phyloP scores from a whole-genome alignment of 2,329 filamentous ascomycete genomes.

The Bertia moriformis region DNA sequence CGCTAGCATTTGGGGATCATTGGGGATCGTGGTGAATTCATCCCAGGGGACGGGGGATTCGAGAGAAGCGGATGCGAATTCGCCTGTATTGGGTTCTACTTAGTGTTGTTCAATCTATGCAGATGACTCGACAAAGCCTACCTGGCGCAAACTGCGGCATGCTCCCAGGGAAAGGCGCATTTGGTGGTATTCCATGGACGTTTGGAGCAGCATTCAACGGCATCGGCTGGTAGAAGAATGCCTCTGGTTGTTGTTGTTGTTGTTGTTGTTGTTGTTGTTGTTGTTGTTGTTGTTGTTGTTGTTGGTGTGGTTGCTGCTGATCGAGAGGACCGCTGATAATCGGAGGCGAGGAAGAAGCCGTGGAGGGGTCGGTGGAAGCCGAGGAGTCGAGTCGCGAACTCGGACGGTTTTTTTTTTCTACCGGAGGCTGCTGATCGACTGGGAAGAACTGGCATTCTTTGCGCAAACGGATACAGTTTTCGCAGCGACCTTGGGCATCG shows the following conservation, averaged over 20 bases:
- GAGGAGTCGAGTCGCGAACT: background rate
- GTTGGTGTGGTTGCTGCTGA: no score
- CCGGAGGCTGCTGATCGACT: background rate
- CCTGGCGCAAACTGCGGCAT: background rate
- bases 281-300: no score
- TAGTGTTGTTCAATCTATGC: background rate
- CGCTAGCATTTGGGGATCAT: background rate
- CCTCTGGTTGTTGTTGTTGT: no score
- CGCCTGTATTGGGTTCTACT: background rate
- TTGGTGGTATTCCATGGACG: background rate
- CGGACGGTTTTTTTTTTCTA: background rate
- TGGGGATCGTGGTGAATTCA: background rate
- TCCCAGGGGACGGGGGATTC: background rate
- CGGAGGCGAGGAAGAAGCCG: background rate
- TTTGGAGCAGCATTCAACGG: background rate
- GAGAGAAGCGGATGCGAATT: background rate
- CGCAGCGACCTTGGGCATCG: background rate
- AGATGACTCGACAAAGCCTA: background rate
- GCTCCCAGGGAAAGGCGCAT: background rate
- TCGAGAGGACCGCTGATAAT: background rate
- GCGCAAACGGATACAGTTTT: slow-evolving; percentile 1
- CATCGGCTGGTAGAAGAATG: background rate
- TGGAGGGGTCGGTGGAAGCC: background rate
- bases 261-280: no score
- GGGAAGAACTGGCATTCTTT: slow-evolving; percentile 1